Evolutionary conservation across 140 eudicot genomes (phyloP), one percentile per base, ranked within the genome.

Genomic region (Flaveria floridana): DNA sequence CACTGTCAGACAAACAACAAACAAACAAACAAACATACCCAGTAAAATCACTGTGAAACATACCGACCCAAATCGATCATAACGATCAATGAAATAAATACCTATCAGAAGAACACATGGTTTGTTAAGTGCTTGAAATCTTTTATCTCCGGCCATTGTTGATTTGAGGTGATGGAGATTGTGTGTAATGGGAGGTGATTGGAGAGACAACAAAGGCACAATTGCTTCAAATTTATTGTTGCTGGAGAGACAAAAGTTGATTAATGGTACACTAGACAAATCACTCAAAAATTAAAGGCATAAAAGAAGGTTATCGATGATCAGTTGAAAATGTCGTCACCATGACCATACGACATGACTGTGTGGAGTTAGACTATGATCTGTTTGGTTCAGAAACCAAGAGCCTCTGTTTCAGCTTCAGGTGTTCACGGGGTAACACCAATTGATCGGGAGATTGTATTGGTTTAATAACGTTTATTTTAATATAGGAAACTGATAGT

Each of bases 61-160:
- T 7, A 25, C 3, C 51, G n/a, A 3, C 0, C 63, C 5, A 4
- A 63, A 26, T n/a, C n/a, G n/a, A n/a, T 63, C 14, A 7, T 44
- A 44, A 44, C 13, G 12, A 44, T 4, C 0, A 30, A 30, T 30
- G 37, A 30, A 30, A 30, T 2, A 1, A 44, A 20, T 26, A 89
- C 96, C 90, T 68, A 89, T 87, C 10, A 89, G 86, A 26, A 89
- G 84, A 76, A 87, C 71, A 80, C 96, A 89, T 12, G 96, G 85
- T 62, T 80, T 85, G 80, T 80, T 89, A 79, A 89, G 90, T 51
- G 83, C 20, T 73, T 42, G 78, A 47, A 68, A 15, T 68, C 81
- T 51, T 15, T 77, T 68, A 2, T 19, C 76, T 70, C 80, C 86
- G 21, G 87, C 83, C 95, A 84, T 88, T 28, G 57, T 14, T 47